Evolutionary conservation across 2,329 filamentous ascomycete genomes (phyloP).

Genomic region (Fusarium miscanthi): DNA sequence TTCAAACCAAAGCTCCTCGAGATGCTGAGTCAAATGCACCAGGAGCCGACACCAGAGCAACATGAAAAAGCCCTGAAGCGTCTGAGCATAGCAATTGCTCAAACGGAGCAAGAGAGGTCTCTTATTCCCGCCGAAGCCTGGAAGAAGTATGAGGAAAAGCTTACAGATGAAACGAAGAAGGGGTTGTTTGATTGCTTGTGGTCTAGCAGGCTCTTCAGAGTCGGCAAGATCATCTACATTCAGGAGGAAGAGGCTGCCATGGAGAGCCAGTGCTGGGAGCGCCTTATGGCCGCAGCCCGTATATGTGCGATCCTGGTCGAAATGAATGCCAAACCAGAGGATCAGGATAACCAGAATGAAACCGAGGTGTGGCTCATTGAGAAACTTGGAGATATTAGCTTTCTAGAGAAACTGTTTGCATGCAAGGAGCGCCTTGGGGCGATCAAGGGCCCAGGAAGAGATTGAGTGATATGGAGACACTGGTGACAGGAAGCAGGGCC

Average conservation of each 20-base stretch:
- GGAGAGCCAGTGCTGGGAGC: constrained; percentile 38
- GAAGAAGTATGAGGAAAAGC: constrained; percentile 39
- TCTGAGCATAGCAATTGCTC: constrained; percentile 6
- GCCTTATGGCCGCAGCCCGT: constrained; percentile 42
- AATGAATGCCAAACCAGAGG: constrained; percentile 34
- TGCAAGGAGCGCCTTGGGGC: constrained; percentile 9
- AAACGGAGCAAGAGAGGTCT: constrained; percentile 17
- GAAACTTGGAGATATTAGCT: constrained; percentile 43
- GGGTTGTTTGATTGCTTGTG: constrained; percentile 27
- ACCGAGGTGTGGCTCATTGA: constrained; percentile 41
- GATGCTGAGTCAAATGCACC: constrained; percentile 16
- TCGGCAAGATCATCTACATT: constrained; percentile 44
- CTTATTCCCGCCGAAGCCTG: constrained; percentile 38
- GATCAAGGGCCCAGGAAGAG: neutral
- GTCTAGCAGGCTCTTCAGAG: constrained; percentile 33
- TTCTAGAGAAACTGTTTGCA: constrained; percentile 32
- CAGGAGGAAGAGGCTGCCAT: constrained; percentile 46
- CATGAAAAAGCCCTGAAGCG: constrained; percentile 9
- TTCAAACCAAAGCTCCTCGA: constrained; percentile 21
- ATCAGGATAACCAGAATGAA: constrained; percentile 24
- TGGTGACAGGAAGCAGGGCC: neutral
- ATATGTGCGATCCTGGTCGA: constrained; percentile 46
- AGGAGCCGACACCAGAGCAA: constrained; percentile 9
- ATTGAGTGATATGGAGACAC: neutral
- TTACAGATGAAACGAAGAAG: constrained; percentile 26